phyloP scores from a whole-genome alignment of 2,329 filamentous ascomycete genomes.

The Raffaelea deltoideospora region DNA sequence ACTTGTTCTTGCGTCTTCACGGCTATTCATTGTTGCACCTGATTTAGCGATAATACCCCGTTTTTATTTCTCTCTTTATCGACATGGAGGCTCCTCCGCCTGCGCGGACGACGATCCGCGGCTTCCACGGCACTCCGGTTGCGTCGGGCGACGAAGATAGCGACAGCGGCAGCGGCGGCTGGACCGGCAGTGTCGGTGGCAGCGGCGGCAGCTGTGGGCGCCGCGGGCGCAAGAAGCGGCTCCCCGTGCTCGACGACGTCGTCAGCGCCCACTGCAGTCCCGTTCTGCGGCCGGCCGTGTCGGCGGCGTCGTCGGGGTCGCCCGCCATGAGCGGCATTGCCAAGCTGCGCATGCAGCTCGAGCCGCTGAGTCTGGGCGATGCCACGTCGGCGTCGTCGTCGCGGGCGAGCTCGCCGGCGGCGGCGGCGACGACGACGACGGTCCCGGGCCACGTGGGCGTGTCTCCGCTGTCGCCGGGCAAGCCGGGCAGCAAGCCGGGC shows the following conservation, averaged over 20 bases:
- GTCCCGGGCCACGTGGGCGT: background rate
- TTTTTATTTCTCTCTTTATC: too few species aligned
- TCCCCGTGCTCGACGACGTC: slow-evolving; percentile 34
- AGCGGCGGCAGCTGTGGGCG: slow-evolving; percentile 12
- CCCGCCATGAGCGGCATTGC: slow-evolving; percentile 59
- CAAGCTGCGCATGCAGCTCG: slow-evolving; percentile 66
- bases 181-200: slow-evolving; percentile 16
- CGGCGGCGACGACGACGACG: background rate
- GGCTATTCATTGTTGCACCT: too few species aligned
- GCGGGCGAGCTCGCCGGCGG: slow-evolving; percentile 24
- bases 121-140: slow-evolving; percentile 37
- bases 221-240: slow-evolving; percentile 22
- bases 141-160: slow-evolving; percentile 44
- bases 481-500: too few species aligned
- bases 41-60: too few species aligned
- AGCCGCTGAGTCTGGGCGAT: slow-evolving; percentile 61
- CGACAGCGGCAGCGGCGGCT: slow-evolving; percentile 23
- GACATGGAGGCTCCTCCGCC: slow-evolving; percentile 33
- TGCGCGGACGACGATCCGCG: slow-evolving; percentile 39
- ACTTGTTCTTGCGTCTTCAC: too few species aligned
- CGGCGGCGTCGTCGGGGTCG: too few species aligned
- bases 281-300: slow-evolving; percentile 31
- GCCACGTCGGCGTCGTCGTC: slow-evolving; percentile 29
- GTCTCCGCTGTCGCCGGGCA: slow-evolving; percentile 2
- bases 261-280: slow-evolving; percentile 51